Conservation (phyloP, 495 filamentous ascomycete species). For the Cercophora newfieldiana region DNA sequence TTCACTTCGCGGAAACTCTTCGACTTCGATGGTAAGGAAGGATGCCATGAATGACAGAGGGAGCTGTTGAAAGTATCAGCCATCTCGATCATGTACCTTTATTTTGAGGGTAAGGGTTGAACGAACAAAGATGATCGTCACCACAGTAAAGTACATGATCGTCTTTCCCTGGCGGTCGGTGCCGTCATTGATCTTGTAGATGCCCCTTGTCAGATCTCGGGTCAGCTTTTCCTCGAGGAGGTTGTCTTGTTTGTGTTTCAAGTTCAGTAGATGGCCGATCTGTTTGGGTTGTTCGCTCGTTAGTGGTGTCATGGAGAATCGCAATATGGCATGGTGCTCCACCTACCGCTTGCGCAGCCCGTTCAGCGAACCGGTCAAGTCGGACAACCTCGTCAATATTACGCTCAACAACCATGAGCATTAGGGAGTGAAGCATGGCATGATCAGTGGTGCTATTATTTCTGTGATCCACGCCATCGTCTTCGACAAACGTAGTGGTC, state of each 20-base stretch:
- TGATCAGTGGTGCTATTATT: too few species aligned
- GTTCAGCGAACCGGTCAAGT: too few species aligned
- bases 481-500: too few species aligned
- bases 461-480: too few species aligned
- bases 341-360: too few species aligned
- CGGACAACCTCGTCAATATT: too few species aligned
- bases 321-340: too few species aligned
- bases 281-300: too few species aligned
- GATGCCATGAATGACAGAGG: not conserved
- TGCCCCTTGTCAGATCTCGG: not conserved
- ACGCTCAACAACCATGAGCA: too few species aligned
- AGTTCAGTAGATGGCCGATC: not conserved
- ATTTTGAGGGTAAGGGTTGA: not conserved
- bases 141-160: constrained; percentile 2
- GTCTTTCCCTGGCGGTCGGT: not conserved
- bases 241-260: not conserved
- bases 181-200: not conserved
- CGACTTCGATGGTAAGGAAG: not conserved
- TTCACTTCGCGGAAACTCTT: not conserved
- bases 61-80: not conserved
- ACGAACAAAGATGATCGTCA: constrained; percentile 14
- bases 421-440: too few species aligned
- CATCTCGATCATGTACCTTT: not conserved
- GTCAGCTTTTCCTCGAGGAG: not conserved
- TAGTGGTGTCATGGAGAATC: too few species aligned